Evolutionary conservation across 148 eudicot genomes (phyloP), one percentile per base, ranked within the genome.

Genomic region (Cornus suecica): DNA sequence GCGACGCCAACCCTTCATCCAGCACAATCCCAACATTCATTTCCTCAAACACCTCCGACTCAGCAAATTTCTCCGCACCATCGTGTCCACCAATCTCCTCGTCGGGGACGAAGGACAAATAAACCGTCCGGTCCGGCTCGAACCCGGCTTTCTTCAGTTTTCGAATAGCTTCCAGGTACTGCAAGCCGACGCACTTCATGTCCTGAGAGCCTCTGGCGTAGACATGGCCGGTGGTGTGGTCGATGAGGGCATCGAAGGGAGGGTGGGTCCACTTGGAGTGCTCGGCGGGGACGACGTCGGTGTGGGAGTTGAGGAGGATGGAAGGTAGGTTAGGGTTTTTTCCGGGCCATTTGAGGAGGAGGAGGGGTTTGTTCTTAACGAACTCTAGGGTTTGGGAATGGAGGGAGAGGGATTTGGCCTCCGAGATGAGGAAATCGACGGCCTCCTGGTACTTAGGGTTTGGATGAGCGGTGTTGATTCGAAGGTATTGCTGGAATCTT

Each of bases 41-140:
- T 68, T 88, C 77, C 66, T 79, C 68, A 73, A 85, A 92, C 29
- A 71, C 64, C 0, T 92, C 88, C 20, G 99, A 95, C 67, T 91
- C 81, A 0, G 88, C 93, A 54, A 95, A 85, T 82, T 71, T 86
- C 78, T 80, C 91, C 13, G 90, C 99, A 1, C 99, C 99, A 71
- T 90, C 97, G 64, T 90, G 97, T 27, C 99, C 99, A 61, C 99
- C 99, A 66, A 95, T 92, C 78, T 95, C 99, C 83, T 95, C 99
- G 81, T 95, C 99, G 10, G 97, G 99, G 24, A 92, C 94, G 69
- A 95, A 95, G 8, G 97, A 86, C 78, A 95, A 51, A 80, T 92
- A 95, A 9, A 95, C 84, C 14, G 88, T 87, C n/a, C 99, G 92
- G 32, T 84, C 41, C 13, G 99, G 99, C 84, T 77, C 79, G 69